These are phyloP conservation scores for Cladosporium oxysporum DNA, from an alignment of 2,329 filamentous ascomycete species.

Conservation along the genomic window DNA sequence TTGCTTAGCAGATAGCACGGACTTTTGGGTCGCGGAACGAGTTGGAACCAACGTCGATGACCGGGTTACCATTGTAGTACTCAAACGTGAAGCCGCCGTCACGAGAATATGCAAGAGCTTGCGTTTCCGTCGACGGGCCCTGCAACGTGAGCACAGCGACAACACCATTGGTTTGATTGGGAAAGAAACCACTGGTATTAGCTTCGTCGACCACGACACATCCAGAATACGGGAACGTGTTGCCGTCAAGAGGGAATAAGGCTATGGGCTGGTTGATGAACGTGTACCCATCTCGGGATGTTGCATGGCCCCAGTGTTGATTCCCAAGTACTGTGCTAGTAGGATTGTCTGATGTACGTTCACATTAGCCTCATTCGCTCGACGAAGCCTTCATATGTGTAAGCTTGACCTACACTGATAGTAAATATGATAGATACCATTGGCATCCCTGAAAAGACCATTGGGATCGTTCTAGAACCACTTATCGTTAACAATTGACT, in stretches of 20 bases:
- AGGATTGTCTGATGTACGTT: slow-evolving; percentile 39
- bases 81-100: slow-evolving; percentile 62
- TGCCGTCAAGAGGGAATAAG: slow-evolving; percentile 56
- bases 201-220: slow-evolving; percentile 60
- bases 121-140: slow-evolving; percentile 47
- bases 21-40: slow-evolving; percentile 67
- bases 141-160: slow-evolving; percentile 56
- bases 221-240: slow-evolving; percentile 47
- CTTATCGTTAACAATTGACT: no score
- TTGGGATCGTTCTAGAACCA: slow-evolving; percentile 59
- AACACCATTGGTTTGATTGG: slow-evolving; percentile 57
- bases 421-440: slow-evolving; percentile 62
- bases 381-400: no score
- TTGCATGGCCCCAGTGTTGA: slow-evolving; percentile 67
- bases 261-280: slow-evolving; percentile 65
- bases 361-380: no score
- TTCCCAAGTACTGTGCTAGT: slow-evolving; percentile 52
- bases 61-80: slow-evolving; percentile 59
- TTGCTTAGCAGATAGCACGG: slow-evolving; percentile 18
- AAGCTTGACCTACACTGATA: slow-evolving; percentile 53
- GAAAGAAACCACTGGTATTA: slow-evolving; percentile 66
- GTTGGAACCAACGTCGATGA: slow-evolving; percentile 54
- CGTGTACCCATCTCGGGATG: slow-evolving; percentile 59
- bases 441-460: slow-evolving; percentile 60
- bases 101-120: slow-evolving; percentile 60